Evolutionary conservation across 768 basidiomycete species (phyloP).

Genomic region (Termitomyces sp.): DNA sequence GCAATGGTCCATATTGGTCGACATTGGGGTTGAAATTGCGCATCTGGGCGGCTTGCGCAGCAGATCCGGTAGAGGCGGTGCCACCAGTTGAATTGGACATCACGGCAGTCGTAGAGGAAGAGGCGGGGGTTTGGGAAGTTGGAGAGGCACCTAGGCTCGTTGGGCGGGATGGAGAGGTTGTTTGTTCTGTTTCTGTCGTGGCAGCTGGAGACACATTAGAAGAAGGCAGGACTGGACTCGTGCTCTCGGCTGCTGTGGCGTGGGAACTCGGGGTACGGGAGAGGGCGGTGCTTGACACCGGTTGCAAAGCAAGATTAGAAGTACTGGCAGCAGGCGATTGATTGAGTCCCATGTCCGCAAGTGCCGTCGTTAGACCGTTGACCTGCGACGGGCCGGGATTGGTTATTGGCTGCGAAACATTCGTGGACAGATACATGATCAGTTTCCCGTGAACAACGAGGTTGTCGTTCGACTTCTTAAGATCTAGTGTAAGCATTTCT

Average conservation of each 20-base stretch:
- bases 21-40: constrained; percentile 94
- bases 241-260: constrained; percentile 48
- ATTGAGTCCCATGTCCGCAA: constrained; percentile 61
- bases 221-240: constrained; percentile 42
- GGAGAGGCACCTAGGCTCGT: constrained; percentile 22
- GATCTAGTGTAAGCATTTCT: constrained; percentile 96
- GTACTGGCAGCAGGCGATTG: constrained; percentile 61
- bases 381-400: constrained; percentile 81
- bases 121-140: constrained; percentile 19
- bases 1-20: constrained; percentile 91
- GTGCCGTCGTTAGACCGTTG: constrained; percentile 53
- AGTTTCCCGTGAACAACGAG: constrained; percentile 97
- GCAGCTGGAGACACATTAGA: constrained; percentile 24
- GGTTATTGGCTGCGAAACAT: constrained; percentile 78
- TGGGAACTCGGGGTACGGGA: constrained; percentile 71
- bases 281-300: constrained; percentile 39
- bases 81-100: constrained; percentile 19
- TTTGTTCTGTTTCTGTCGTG: constrained; percentile 25
- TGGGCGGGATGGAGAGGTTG: constrained; percentile 29
- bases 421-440: constrained; percentile 94
- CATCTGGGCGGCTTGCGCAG: constrained; percentile 51
- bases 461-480: constrained; percentile 99
- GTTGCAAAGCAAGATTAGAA: constrained; percentile 44
- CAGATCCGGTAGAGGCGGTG: constrained; percentile 34
- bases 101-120: constrained; percentile 25